Evolutionary conservation across 192 early-diverging fungal genomes (phyloP), one percentile per base, ranked within the genome.

Genomic region (Entrophospora sp.): DNA sequence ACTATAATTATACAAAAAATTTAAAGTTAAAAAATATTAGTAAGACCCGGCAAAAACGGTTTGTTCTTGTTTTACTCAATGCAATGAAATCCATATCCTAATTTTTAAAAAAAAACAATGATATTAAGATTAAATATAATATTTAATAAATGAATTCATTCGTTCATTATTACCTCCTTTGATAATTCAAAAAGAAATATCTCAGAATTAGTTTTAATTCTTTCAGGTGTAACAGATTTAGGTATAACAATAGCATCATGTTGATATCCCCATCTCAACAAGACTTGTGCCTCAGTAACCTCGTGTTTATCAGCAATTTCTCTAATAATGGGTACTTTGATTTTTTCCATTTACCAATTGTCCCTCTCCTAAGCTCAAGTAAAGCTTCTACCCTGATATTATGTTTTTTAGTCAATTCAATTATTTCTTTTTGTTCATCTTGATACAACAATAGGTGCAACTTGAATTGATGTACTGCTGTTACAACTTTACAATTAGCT

Each of bases 381-480:
- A 91, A n/a, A 14, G 89, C 87, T 37, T 85, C 81, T 34, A 88
- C 73, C 25, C 76, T 73, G 53, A 91, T 87, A 4, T 72, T 48
- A 51, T 87, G 73, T 6, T 69, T 28, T 8, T 73, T 53, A 66
- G 87, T 89, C 24, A 80, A 77, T 6, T 78, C 55, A 32, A 85
- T n/a, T 1, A 91, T 48, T 20, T 83, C 79, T 1, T 65, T 55
- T 71, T 89, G 83, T 20, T 83, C 79, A 1, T 65, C 49, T 71
- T 89, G 83, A 22, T 76, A 74, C 13, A 82, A 72, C 7, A 81
- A 77, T 0, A 87, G 89, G 44, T 91, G 87, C 16, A 87, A 55
- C 69, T 91, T 87, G 42, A 85, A 81, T 70, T 91, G 89, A 24
- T 84, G 82, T 10, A 91, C 81, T 73, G 83, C 81, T 6, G 89